Percentiles rank a stretch among this genome's conserved stretches.
Evolutionary conservation across 2,329 filamentous ascomycete species (phyloP).

Genomic region (Fusarium sp.): DNA sequence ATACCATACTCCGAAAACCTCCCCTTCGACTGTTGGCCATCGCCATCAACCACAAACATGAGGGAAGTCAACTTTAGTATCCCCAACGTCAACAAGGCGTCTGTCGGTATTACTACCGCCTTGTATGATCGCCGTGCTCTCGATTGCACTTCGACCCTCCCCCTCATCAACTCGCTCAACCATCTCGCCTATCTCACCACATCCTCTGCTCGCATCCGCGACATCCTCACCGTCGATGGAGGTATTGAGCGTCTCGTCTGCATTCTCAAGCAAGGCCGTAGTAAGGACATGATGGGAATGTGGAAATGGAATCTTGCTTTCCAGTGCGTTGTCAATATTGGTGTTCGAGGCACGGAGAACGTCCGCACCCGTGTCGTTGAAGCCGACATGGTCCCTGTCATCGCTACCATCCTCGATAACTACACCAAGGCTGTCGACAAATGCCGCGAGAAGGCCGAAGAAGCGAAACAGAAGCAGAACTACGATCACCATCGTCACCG

Average conservation of each 20-base stretch:
- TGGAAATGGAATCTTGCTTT: constrained; percentile 99
- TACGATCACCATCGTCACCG: constrained; percentile 65
- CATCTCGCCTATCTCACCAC: constrained; percentile 98
- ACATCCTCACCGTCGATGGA: constrained; percentile 98
- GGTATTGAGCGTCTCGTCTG: constrained; percentile 96
- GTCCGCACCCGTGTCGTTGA: constrained; percentile 96
- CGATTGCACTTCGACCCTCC: constrained; percentile 97
- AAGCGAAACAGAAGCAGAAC: constrained; percentile 79
- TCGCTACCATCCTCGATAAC: constrained; percentile 97
- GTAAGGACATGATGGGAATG: constrained; percentile 99
- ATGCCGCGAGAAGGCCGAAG: constrained; percentile 86
- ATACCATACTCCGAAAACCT: constrained; percentile 22
- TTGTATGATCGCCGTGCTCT: constrained; percentile 97
- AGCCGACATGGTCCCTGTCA: constrained; percentile 98
- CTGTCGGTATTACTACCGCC: constrained; percentile 97
- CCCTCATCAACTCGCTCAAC: constrained; percentile 98
- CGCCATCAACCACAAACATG: constrained; percentile 72
- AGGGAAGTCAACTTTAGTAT: constrained; percentile 99
- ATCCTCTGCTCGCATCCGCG: constrained; percentile 94
- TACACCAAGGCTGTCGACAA: constrained; percentile 97
- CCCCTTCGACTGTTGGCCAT: constrained; percentile 30
- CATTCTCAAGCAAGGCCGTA: constrained; percentile 96
- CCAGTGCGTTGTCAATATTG: constrained; percentile 99
- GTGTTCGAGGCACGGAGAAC: constrained; percentile 92
- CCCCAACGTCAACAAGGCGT: constrained; percentile 99